Evolutionary conservation across 2,329 filamentous ascomycete species (phyloP).

Genomic region (Pseudocercospora pini-densiflorae): DNA sequence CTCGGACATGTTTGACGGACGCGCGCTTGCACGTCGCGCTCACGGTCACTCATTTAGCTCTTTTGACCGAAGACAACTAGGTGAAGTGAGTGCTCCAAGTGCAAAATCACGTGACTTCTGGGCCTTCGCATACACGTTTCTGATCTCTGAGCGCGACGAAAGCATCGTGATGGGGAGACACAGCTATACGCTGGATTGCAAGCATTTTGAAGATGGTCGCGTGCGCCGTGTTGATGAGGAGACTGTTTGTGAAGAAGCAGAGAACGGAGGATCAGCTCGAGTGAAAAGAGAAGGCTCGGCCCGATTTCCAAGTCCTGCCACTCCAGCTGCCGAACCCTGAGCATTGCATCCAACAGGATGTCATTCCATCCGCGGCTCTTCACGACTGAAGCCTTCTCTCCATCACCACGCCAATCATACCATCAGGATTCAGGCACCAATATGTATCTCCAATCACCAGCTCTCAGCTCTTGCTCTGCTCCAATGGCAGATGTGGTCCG

Average conservation of each 20-base stretch:
- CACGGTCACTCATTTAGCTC: too few relatives aligned
- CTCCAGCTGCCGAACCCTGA: too few relatives aligned
- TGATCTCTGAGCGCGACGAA: not conserved
- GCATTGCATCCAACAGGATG: too few relatives aligned
- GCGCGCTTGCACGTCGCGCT: too few relatives aligned
- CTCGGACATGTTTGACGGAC: too few relatives aligned
- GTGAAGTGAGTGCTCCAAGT: too few relatives aligned
- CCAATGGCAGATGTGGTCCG: conserved; percentile 5
- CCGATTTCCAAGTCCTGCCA: not conserved
- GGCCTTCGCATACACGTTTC: not conserved
- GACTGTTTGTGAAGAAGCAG: not conserved
- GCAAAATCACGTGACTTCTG: not conserved
- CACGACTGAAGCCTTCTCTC: not conserved
- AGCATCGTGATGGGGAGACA: too few relatives aligned
- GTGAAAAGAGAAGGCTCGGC: not conserved
- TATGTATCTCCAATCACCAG: not conserved
- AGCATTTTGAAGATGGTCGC: not conserved
- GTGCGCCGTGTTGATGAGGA: not conserved
- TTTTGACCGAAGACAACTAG: too few relatives aligned
- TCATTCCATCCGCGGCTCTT: too few relatives aligned
- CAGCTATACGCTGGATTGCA: not conserved
- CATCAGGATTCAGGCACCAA: not conserved
- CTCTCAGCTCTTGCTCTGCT: not conserved
- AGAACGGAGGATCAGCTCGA: not conserved
- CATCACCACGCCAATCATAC: conserved; percentile 2